Percentiles rank a stretch among this genome's conserved stretches.
Conservation (phyloP, 495 filamentous ascomycete genomes). For the Aspergillus nidulans region DNA sequence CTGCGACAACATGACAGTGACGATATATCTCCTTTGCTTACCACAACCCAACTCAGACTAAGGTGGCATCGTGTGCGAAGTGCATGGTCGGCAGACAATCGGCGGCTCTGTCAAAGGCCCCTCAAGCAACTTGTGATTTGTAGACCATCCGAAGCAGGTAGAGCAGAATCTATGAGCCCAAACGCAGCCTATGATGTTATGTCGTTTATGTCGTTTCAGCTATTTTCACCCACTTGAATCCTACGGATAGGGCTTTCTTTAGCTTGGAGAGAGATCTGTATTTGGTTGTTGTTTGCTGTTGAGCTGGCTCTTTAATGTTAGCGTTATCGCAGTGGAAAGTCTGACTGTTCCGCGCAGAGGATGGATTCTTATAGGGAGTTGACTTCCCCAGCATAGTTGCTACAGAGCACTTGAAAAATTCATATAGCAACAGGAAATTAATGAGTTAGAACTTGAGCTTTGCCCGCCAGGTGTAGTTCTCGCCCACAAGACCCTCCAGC, state of each 20-base stretch:
- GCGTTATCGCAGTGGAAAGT: slow-evolving; percentile 6
- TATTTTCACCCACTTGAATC: too few species aligned
- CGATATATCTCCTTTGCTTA: slow-evolving; percentile 23
- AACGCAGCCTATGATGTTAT: slow-evolving; percentile 19
- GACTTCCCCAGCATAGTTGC: too few species aligned
- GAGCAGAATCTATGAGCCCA: slow-evolving; percentile 27
- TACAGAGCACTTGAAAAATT: too few species aligned
- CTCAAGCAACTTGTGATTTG: slow-evolving; percentile 26
- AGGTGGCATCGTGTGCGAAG: slow-evolving; percentile 31
- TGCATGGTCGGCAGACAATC: slow-evolving; percentile 27
- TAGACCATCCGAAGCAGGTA: slow-evolving; percentile 22
- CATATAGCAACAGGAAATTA: too few species aligned
- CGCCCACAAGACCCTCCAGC: too few species aligned
- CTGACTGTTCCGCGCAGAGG: slow-evolving; percentile 19
- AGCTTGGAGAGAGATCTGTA: slow-evolving; percentile 16
- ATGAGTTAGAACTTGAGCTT: too few species aligned
- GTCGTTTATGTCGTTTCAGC: slow-evolving; percentile 13
- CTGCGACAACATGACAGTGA: slow-evolving; percentile 23
- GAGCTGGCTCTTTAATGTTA: slow-evolving; percentile 26
- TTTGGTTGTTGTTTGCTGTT: slow-evolving; percentile 23
- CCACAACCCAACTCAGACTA: slow-evolving; percentile 27
- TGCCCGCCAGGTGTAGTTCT: too few species aligned
- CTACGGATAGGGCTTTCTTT: too few species aligned
- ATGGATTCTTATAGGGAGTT: slow-evolving; percentile 27
- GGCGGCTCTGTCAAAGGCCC: slow-evolving; percentile 18